Conservation (phyloP, 352 stramenopile species). For the Phytophthora nicotianae region DNA sequence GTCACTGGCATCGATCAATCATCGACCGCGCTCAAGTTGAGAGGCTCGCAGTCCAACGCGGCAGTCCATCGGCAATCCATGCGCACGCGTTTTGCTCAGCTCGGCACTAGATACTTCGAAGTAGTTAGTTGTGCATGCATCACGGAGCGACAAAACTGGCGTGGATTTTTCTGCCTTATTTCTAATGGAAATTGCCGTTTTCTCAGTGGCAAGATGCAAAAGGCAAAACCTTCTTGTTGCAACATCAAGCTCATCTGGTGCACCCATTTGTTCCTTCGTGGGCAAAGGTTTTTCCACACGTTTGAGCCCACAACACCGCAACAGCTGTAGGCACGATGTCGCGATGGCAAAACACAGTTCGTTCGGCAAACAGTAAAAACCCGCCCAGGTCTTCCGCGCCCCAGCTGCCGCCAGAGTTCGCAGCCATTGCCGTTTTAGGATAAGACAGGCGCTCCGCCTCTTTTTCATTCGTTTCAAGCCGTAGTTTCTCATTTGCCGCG, state of each 20-base stretch:
- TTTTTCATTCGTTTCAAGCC: slow-evolving; percentile 15
- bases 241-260: slow-evolving; percentile 2
- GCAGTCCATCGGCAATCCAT: slow-evolving; percentile 2
- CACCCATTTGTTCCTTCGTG: slow-evolving; percentile 2
- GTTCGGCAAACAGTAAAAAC: slow-evolving; percentile 28
- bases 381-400: slow-evolving; percentile 1
- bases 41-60: slow-evolving; percentile 1
- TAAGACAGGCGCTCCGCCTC: slow-evolving; percentile 39
- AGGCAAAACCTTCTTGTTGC: not conserved
- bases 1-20: not conserved
- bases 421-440: slow-evolving; percentile 22
- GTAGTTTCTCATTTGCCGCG: slow-evolving; percentile 25
- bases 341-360: not conserved
- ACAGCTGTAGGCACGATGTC: slow-evolving; percentile 17
- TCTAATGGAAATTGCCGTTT: slow-evolving; percentile 4
- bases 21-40: not conserved
- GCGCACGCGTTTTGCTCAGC: not conserved
- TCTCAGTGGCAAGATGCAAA: not conserved
- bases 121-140: not conserved
- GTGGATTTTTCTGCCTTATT: slow-evolving; percentile 5
- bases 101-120: not conserved
- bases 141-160: not conserved
- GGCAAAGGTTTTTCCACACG: slow-evolving; percentile 3
- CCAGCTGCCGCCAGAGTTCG: slow-evolving; percentile 12
- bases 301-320: slow-evolving; percentile 10